phyloP scores from a whole-genome alignment of 192 early-diverging fungal genomes.

The Rhizoclosmatium sp. region DNA sequence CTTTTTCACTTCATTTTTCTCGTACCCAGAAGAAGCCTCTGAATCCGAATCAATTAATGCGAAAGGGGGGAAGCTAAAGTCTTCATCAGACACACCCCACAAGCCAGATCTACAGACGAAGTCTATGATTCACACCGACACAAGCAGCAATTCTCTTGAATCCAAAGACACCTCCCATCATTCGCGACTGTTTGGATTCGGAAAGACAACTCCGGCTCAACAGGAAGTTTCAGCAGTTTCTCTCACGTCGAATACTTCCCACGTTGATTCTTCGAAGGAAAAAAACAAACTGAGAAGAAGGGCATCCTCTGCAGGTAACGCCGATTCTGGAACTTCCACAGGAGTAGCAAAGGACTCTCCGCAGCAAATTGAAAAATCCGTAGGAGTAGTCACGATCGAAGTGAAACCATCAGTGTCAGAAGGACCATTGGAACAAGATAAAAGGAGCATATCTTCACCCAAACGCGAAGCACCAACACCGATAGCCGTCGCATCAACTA shows the following conservation, averaged over 20 bases:
- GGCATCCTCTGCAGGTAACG: conserved; percentile 5
- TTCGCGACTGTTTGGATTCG: not conserved
- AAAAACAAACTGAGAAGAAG: conserved; percentile 1
- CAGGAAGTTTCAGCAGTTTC: not conserved
- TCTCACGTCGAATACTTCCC: not conserved
- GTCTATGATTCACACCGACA: not conserved
- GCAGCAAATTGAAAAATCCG: too few relatives aligned
- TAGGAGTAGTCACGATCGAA: too few relatives aligned
- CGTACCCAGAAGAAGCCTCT: not conserved
- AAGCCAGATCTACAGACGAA: not conserved
- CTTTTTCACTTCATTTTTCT: conserved; percentile 18
- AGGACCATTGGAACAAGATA: too few relatives aligned
- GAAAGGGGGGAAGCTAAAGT: not conserved
- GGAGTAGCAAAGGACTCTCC: not conserved
- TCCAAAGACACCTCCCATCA: not conserved
- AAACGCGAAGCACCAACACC: too few relatives aligned
- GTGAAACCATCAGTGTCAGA: too few relatives aligned
- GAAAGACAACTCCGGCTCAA: not conserved
- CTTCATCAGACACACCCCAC: not conserved
- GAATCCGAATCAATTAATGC: not conserved
- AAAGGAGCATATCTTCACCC: too few relatives aligned
- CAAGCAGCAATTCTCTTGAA: not conserved
- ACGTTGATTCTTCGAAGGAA: not conserved
- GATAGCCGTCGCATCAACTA: too few relatives aligned
- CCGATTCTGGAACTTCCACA: not conserved